Percentiles rank a stretch among this genome's conserved stretches.
phyloP scores from a whole-genome alignment of 495 filamentous ascomycete species.

The Staphylotrichum tortipilum region DNA sequence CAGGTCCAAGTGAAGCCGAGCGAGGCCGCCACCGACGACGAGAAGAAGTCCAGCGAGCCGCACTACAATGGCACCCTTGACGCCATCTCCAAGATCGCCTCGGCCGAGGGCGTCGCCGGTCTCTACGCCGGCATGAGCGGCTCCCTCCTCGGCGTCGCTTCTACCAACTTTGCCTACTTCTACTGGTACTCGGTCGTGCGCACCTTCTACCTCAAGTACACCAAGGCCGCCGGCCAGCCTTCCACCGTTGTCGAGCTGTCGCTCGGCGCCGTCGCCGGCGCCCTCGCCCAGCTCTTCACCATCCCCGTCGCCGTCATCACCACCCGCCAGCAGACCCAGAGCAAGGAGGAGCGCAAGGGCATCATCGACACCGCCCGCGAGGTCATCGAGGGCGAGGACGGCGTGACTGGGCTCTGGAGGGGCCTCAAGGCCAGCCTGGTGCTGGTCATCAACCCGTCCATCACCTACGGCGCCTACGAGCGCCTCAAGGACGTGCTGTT shows the following conservation, averaged over 20 bases:
- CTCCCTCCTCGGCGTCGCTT: slow-evolving; percentile 81
- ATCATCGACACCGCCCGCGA: slow-evolving; percentile 82
- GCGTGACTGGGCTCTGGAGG: slow-evolving; percentile 82
- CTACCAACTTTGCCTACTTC: slow-evolving; percentile 98
- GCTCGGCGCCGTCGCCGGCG: slow-evolving; percentile 81
- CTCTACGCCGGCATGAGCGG: slow-evolving; percentile 86
- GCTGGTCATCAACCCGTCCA: slow-evolving; percentile 91
- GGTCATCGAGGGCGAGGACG: slow-evolving; percentile 85
- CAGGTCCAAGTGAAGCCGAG: slow-evolving; percentile 85
- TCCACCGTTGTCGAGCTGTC: slow-evolving; percentile 79
- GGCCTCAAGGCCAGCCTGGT: slow-evolving; percentile 95
- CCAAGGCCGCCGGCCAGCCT: slow-evolving; percentile 53
- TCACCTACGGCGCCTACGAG: slow-evolving; percentile 97
- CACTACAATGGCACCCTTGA: slow-evolving; percentile 84
- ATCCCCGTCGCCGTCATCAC: slow-evolving; percentile 94
- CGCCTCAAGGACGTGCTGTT: slow-evolving; percentile 73
- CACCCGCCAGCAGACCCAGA: slow-evolving; percentile 89
- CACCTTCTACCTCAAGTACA: slow-evolving; percentile 65
- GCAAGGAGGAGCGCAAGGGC: slow-evolving; percentile 73
- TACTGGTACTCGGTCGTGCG: slow-evolving; percentile 97
- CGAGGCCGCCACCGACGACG: slow-evolving; percentile 23
- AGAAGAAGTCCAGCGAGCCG: slow-evolving; percentile 35
- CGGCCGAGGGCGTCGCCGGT: slow-evolving; percentile 70
- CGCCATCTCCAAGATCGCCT: slow-evolving; percentile 76
- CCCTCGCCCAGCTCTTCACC: slow-evolving; percentile 89